A percentile compares a stretch with the other conserved stretches of the same genome.
Evolutionary conservation across 1,284 basidiomycete species (phyloP).

Genomic region (Irpex sp.): DNA sequence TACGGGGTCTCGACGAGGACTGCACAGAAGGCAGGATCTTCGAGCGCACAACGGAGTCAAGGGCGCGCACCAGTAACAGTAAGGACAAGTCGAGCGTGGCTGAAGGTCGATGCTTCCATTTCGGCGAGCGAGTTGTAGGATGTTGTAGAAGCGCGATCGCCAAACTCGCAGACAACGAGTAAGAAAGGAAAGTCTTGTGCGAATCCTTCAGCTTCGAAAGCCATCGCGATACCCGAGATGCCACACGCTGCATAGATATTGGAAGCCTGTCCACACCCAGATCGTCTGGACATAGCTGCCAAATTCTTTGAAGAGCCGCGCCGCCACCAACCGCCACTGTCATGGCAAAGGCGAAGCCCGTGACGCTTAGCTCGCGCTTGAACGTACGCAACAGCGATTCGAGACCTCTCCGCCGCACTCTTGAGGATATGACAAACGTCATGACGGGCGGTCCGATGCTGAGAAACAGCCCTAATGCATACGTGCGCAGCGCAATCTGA

Average conservation of each 20-base stretch:
- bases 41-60: slow-evolving; percentile 56
- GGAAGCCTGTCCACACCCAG: not conserved
- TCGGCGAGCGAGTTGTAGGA: slow-evolving; percentile 16
- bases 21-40: slow-evolving; percentile 35
- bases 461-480: slow-evolving; percentile 62
- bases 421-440: slow-evolving; percentile 41
- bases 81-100: slow-evolving; percentile 67
- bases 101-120: slow-evolving; percentile 30
- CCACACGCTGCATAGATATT: not conserved
- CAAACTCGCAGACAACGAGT: slow-evolving; percentile 52
- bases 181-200: slow-evolving; percentile 54
- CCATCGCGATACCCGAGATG: slow-evolving; percentile 7
- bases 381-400: slow-evolving; percentile 39
- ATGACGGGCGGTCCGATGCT: slow-evolving; percentile 61
- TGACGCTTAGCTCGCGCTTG: slow-evolving; percentile 49
- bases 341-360: slow-evolving; percentile 67
- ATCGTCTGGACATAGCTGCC: slow-evolving; percentile 19
- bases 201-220: slow-evolving; percentile 27
- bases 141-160: slow-evolving; percentile 56
- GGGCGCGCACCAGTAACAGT: slow-evolving; percentile 63
- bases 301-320: slow-evolving; percentile 44
- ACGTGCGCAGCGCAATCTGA: slow-evolving; percentile 64
- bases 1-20: slow-evolving; percentile 6
- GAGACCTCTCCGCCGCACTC: slow-evolving; percentile 22
- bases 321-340: slow-evolving; percentile 64